These are phyloP conservation scores for Rhododendron vialii DNA, from an alignment of 148 eudicot genomes.

Conservation along the genomic window DNA sequence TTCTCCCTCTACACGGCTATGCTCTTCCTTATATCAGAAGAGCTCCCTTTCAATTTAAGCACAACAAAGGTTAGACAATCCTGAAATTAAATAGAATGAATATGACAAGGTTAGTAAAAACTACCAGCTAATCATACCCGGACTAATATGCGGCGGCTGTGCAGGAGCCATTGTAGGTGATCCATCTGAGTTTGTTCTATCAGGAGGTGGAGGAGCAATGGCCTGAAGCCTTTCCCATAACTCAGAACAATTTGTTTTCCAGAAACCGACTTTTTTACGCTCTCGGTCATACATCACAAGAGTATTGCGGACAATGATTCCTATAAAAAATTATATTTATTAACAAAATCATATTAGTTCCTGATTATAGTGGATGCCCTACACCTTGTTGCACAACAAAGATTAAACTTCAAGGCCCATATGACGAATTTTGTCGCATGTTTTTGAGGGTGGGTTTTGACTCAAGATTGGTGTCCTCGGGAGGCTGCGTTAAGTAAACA, in stretches of 20 bases:
- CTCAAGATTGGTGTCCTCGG: neutral
- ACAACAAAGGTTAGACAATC: neutral
- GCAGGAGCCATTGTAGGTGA: slow-evolving; percentile 51
- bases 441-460: neutral
- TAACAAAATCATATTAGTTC: neutral
- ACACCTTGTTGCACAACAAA: neutral
- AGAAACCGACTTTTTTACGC: slow-evolving; percentile 75
- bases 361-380: neutral
- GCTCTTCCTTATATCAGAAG: neutral
- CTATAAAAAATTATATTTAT: slow-evolving; percentile 24
- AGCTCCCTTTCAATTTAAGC: neutral
- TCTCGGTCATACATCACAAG: slow-evolving; percentile 92
- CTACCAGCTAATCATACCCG: neutral
- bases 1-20: neutral
- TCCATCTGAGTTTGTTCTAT: slow-evolving; percentile 21
- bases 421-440: neutral
- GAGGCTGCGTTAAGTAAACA: neutral
- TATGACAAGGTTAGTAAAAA: neutral
- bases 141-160: neutral
- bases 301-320: slow-evolving; percentile 86
- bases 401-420: neutral
- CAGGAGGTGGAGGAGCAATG: slow-evolving; percentile 45
- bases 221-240: slow-evolving; percentile 68
- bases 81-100: neutral
- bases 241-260: slow-evolving; percentile 97